Conservation (phyloP, 2,329 filamentous ascomycete genomes). For the Penicillium sp. region DNA sequence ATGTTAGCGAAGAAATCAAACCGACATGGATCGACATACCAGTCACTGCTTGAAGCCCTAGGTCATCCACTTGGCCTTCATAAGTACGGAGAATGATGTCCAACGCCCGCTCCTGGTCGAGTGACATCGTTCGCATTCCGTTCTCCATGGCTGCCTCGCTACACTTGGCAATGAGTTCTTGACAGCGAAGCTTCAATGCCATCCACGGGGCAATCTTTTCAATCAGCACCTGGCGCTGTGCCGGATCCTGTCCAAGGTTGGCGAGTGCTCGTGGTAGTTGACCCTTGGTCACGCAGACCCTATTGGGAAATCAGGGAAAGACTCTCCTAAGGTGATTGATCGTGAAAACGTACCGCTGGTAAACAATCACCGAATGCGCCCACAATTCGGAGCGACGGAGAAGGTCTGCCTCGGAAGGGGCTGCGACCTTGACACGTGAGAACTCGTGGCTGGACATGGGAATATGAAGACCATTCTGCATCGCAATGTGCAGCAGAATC, state of each 20-base stretch:
- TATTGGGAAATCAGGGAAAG: slow-evolving; percentile 11
- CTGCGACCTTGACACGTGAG: slow-evolving; percentile 30
- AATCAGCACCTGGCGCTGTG: slow-evolving; percentile 32
- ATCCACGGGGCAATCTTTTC: slow-evolving; percentile 33
- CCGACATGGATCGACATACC: slow-evolving; percentile 20
- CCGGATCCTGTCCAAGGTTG: slow-evolving; percentile 35
- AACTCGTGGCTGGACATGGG: slow-evolving; percentile 44
- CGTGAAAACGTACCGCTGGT: slow-evolving; percentile 33
- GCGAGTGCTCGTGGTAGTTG: slow-evolving; percentile 33
- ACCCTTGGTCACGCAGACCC: slow-evolving; percentile 38
- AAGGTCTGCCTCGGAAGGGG: slow-evolving; percentile 34
- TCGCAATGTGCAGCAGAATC: slow-evolving; percentile 40
- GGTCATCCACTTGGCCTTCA: slow-evolving; percentile 34
- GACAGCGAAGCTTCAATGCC: slow-evolving; percentile 37
- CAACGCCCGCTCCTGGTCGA: slow-evolving; percentile 38
- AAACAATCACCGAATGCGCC: slow-evolving; percentile 39
- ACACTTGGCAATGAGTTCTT: slow-evolving; percentile 36
- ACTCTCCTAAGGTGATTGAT: not conserved
- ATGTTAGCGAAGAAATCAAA: slow-evolving; percentile 7
- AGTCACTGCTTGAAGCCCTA: slow-evolving; percentile 32
- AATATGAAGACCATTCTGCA: slow-evolving; percentile 43
- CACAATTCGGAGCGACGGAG: slow-evolving; percentile 38
- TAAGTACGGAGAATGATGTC: slow-evolving; percentile 36
- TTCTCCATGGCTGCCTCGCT: slow-evolving; percentile 36
- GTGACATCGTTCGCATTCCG: slow-evolving; percentile 36